Conservation (phyloP, 2,329 filamentous ascomycete genomes). For the Tolypocladium paradoxum region DNA sequence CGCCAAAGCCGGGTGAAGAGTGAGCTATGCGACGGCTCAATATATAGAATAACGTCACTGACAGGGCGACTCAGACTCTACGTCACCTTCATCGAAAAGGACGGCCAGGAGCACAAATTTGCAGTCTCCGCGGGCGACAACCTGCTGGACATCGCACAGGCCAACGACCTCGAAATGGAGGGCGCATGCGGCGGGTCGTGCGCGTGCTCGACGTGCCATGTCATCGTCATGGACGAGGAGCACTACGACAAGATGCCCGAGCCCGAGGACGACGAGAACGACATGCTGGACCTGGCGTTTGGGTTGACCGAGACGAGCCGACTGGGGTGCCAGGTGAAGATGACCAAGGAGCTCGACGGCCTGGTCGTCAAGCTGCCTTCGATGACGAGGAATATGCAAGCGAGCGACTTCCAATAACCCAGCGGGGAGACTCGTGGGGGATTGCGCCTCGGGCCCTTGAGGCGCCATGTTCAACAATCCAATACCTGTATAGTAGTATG, state of each 20-base stretch:
- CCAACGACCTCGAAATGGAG: slow-evolving; percentile 95
- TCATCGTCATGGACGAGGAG: slow-evolving; percentile 66
- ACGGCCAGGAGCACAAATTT: slow-evolving; percentile 63
- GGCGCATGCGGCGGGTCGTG: slow-evolving; percentile 92
- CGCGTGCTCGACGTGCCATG: slow-evolving; percentile 87
- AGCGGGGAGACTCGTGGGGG: background rate
- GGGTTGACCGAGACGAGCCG: slow-evolving; percentile 77
- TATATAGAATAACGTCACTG: slow-evolving; percentile 1
- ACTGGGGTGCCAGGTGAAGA: slow-evolving; percentile 81
- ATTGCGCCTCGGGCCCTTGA: background rate
- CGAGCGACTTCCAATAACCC: slow-evolving; percentile 64
- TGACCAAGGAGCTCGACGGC: slow-evolving; percentile 84
- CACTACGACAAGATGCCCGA: slow-evolving; percentile 71
- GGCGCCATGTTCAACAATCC: background rate
- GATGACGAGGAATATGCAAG: slow-evolving; percentile 94
- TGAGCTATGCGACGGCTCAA: slow-evolving; percentile 32
- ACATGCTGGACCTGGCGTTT: slow-evolving; percentile 86
- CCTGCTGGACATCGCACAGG: slow-evolving; percentile 87
- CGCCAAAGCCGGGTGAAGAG: slow-evolving; percentile 88
- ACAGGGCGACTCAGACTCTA: slow-evolving; percentile 48
- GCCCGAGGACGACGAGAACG: slow-evolving; percentile 72
- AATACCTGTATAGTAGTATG: slow-evolving; percentile 2
- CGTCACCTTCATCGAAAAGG: slow-evolving; percentile 90
- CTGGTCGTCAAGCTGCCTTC: slow-evolving; percentile 73
- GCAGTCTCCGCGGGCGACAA: slow-evolving; percentile 82